These are phyloP conservation scores for Bipolaris cookei DNA, from an alignment of 2,329 filamentous ascomycete genomes.

Conservation along the genomic window DNA sequence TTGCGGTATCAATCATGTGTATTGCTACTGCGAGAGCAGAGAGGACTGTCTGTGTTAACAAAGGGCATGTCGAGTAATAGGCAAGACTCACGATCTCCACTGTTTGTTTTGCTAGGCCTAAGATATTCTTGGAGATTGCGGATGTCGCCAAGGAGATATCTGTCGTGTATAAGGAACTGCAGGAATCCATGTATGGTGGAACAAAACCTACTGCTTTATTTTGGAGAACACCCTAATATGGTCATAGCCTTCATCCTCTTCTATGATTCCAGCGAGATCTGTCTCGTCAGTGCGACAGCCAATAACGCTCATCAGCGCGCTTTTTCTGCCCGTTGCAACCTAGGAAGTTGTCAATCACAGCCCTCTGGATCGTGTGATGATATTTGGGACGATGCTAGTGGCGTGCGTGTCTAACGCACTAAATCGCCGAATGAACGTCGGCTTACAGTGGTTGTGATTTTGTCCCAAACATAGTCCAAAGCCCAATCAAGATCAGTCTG, in stretches of 20 bases:
- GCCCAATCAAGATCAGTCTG: constrained; percentile 87
- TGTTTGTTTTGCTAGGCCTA: constrained; percentile 68
- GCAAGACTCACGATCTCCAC: constrained; percentile 70
- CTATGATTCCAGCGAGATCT: constrained; percentile 56
- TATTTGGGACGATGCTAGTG: background rate
- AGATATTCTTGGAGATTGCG: constrained; percentile 68
- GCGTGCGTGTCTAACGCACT: constrained; percentile 17
- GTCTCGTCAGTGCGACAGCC: constrained; percentile 76
- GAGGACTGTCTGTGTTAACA: constrained; percentile 58
- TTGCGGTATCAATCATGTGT: constrained; percentile 88
- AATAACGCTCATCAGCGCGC: constrained; percentile 76
- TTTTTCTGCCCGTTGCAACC: constrained; percentile 74
- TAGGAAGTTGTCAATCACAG: constrained; percentile 34
- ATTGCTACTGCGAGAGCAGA: constrained; percentile 87
- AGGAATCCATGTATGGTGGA: no score
- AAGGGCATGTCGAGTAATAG: background rate
- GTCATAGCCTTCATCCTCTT: constrained; percentile 73
- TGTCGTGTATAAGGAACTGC: constrained; percentile 27
- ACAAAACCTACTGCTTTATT: constrained; percentile 62
- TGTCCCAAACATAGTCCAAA: constrained; percentile 95
- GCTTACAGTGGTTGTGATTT: constrained; percentile 75
- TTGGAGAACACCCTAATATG: constrained; percentile 76
- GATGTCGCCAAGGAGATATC: constrained; percentile 71
- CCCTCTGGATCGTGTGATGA: background rate
- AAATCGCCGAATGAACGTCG: constrained; percentile 34